Base-by-base conservation (phyloP, 192 early-diverging fungal genomes). In the Diversispora eburnea region DNA sequence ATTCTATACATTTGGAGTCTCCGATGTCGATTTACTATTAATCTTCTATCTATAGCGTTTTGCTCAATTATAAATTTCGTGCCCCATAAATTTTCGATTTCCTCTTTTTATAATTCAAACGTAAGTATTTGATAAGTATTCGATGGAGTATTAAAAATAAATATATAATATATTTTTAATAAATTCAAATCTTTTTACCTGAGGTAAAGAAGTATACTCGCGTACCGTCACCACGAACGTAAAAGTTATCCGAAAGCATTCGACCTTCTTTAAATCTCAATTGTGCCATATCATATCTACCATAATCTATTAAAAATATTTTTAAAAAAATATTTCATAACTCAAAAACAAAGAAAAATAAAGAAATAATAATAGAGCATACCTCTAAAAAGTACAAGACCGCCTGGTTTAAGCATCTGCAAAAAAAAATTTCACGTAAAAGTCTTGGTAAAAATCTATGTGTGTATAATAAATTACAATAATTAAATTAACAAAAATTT, bases 1-100 rank as follows among this genome's bases (percentile, higher is more conserved):
- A 92, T 87, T 4, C 97, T 84, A 81, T 97, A 96, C 98, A 99
- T 99, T 77, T 97, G 98, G 43, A 98, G 81, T 83, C 97, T 90
- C 52, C 88, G 78, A 72, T 87, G 78, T 54, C 98, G 85, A 80
- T 99, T 99, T 56, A 99, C 95, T 17, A 99, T 83, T 76, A 99
- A 80, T 33, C 97, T 82, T 46, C 94, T 83, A 73, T 99, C 98
- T 0, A 97, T 88, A 13, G 89, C 96, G 70, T 95, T 97, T 77
- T 99, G 95, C 72, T 93, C 86, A 42, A 94, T 77, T 42, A 74
- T 78, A 72, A 98, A 95, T 66, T 80, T 83, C 41, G 75, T 83
- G 60, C 71, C 79, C 75, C 84, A 90, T 64, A 88, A 71, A 57
- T 60, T 76, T 3, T 74, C 82, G 54, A 86, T 78, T 78, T 89